Base-by-base conservation (phyloP, 495 filamentous ascomycete genomes). In the Aspergillus taichungensis region DNA sequence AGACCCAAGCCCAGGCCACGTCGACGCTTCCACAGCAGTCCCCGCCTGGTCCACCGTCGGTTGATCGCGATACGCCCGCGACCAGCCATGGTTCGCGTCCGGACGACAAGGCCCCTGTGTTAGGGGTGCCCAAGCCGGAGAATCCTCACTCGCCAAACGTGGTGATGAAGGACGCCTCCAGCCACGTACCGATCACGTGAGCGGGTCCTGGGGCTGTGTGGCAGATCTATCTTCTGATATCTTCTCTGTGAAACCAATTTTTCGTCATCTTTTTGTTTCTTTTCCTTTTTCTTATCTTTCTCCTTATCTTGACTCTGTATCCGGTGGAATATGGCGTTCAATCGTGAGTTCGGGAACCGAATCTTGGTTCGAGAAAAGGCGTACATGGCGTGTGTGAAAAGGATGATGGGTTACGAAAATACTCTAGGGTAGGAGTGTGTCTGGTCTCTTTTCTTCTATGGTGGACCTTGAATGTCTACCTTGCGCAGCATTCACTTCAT, bases 151-250 rank as follows among this genome's bases (percentile, higher is more conserved):
- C 60, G 13, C 48, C 45, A 24, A 58, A 69, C 50, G 53, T 60
- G n/a, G 7, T 44, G 30, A 62, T 65, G 63, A 64, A 63, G 37
- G 62, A 68, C 35, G 55, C 56, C 2, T 47, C 62, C 5, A 53
- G 59, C 18, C 18, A 24, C 18, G 18, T 24, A 24, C 4, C 18
- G 18, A 24, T 24, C 18, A 24, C 18, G 48, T 51, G 44, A 52
- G 13, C 13, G 37, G 37, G 37, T 9, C 9, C 4, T 24, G 18
- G 18, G 18, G 18, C 18, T 1, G 4, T 24, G 2, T 39, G 13
- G 14, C 24, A 14, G 13, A 39, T 27, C 24, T 39, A 39, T 27
- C 29, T 27, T 39, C 14, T 27, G 37, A 18, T 39, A 27, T 27
- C 29, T 37, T 37, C 24, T 37, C 31, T 34, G 14, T 47, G 45